A percentile compares a stretch with the other conserved stretches of the same genome.
These are phyloP conservation scores for Mycena indigotica DNA, from an alignment of 768 basidiomycete genomes.

Conservation along the genomic window DNA sequence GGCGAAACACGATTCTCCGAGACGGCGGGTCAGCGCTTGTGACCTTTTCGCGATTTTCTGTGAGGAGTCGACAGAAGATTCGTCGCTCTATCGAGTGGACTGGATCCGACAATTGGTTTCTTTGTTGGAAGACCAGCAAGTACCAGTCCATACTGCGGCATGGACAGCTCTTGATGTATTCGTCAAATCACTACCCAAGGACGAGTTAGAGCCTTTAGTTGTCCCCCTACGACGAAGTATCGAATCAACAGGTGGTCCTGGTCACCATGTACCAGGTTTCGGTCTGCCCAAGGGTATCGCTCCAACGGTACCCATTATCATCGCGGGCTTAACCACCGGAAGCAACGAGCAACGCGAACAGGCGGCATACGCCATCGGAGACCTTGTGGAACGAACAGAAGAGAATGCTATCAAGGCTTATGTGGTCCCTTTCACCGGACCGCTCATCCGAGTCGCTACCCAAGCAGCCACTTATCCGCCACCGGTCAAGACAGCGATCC, in stretches of 20 bases:
- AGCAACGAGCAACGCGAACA: conserved; percentile 95
- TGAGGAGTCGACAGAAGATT: conserved; percentile 78
- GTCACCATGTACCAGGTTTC: conserved; percentile 82
- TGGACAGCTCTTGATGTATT: conserved; percentile 84
- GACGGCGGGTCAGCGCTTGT: conserved; percentile 77
- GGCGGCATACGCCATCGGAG: conserved; percentile 95
- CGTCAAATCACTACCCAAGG: conserved; percentile 88
- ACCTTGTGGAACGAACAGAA: conserved; percentile 88
- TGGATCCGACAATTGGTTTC: conserved; percentile 92
- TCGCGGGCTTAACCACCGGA: conserved; percentile 91
- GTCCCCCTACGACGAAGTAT: conserved; percentile 87
- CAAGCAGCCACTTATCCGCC: conserved; percentile 89
- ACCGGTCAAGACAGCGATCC: conserved; percentile 89
- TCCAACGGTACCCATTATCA: conserved; percentile 82
- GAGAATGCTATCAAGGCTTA: conserved; percentile 86
- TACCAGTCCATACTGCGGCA: conserved; percentile 78
- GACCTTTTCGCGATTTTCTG: conserved; percentile 81
- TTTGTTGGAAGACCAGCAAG: conserved; percentile 75
- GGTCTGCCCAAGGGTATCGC: conserved; percentile 80
- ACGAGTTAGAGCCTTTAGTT: conserved; percentile 88
- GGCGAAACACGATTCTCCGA: conserved; percentile 75
- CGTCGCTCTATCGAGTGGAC: conserved; percentile 84
- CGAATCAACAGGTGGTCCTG: conserved; percentile 80
- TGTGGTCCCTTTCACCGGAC: conserved; percentile 93
- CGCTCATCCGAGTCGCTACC: conserved; percentile 92